Percentiles rank a stretch among this genome's conserved stretches.
phyloP scores from a whole-genome alignment of 495 filamentous ascomycete species.

The Amorphotheca resinae region DNA sequence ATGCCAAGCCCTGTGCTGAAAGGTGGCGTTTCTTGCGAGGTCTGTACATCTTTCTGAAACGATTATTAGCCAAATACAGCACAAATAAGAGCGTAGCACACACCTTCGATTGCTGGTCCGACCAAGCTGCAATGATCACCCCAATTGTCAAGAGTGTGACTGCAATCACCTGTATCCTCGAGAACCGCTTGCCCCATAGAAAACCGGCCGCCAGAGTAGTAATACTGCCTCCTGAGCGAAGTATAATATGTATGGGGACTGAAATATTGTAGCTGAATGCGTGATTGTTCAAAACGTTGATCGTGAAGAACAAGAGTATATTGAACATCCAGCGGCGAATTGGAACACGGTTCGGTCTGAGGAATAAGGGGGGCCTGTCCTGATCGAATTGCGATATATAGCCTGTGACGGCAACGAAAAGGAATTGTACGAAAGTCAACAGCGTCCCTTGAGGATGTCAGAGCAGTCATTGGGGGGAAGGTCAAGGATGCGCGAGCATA shows the following conservation, averaged over 20 bases:
- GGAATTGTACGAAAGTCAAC: conserved; percentile 88
- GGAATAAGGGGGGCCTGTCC: conserved; percentile 47
- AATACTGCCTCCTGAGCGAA: conserved; percentile 88
- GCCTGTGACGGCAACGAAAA: conserved; percentile 66
- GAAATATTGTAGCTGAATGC: conserved; percentile 95
- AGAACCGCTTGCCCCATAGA: conserved; percentile 74
- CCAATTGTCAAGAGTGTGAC: conserved; percentile 76
- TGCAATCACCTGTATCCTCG: conserved; percentile 60
- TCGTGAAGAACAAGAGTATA: conserved; percentile 79
- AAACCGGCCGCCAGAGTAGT: conserved; percentile 83
- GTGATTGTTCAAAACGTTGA: conserved; percentile 94
- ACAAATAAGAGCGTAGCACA: conserved; percentile 6
- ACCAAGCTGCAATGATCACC: conserved; percentile 75
- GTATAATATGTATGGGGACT: conserved; percentile 92
- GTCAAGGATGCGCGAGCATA: conserved; percentile 21
- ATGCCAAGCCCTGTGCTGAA: conserved; percentile 73
- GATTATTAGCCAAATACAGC: conserved; percentile 1
- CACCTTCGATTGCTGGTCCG: conserved; percentile 76
- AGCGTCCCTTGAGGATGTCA: conserved; percentile 50
- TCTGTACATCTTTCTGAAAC: conserved; percentile 20
- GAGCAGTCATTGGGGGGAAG: conserved; percentile 6
- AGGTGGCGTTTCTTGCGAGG: conserved; percentile 22
- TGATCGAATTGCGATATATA: conserved; percentile 59
- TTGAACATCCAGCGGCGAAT: conserved; percentile 75
- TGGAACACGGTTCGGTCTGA: conserved; percentile 70